These are phyloP conservation scores for Dichotomocladium elegans DNA, from an alignment of 371 early-diverging fungal species.

Conservation along the genomic window DNA sequence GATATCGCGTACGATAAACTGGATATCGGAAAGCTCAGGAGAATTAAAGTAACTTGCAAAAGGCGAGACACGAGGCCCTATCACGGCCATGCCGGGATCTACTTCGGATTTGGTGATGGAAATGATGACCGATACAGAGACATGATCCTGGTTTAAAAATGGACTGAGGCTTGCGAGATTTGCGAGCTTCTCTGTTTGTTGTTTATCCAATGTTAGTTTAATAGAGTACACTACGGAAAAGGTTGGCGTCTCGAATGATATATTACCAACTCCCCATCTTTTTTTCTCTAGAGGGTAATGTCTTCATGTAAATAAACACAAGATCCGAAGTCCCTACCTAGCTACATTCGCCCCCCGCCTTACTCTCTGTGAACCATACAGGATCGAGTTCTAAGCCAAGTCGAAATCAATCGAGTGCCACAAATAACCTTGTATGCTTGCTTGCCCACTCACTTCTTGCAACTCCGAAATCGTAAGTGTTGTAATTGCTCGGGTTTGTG, in stretches of 20 bases:
- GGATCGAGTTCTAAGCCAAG: constrained; percentile 24
- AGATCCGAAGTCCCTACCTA: too few relatives aligned
- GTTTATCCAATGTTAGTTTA: background rate
- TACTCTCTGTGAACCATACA: constrained; percentile 48
- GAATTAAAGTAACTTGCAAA: constrained; percentile 47
- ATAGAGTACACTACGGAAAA: background rate
- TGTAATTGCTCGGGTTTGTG: constrained; percentile 37
- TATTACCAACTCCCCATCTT: constrained; percentile 47
- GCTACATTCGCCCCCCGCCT: too few relatives aligned
- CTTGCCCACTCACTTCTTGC: constrained; percentile 18
- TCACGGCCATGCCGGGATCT: constrained; percentile 19
- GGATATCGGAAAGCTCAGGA: constrained; percentile 51
- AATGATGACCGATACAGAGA: constrained; percentile 48
- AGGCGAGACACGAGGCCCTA: constrained; percentile 18
- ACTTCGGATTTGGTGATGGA: constrained; percentile 48
- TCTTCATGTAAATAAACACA: too few relatives aligned
- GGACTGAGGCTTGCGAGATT: constrained; percentile 33
- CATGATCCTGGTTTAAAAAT: constrained; percentile 40
- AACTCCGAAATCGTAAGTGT: constrained; percentile 43
- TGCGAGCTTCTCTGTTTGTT: constrained; percentile 30
- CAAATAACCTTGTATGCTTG: background rate
- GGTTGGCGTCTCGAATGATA: too few relatives aligned
- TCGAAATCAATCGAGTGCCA: background rate
- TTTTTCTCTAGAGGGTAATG: constrained; percentile 37
- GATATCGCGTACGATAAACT: constrained; percentile 42